Conservation (phyloP, 2,329 filamentous ascomycete genomes). For the Neonectria sp. region DNA sequence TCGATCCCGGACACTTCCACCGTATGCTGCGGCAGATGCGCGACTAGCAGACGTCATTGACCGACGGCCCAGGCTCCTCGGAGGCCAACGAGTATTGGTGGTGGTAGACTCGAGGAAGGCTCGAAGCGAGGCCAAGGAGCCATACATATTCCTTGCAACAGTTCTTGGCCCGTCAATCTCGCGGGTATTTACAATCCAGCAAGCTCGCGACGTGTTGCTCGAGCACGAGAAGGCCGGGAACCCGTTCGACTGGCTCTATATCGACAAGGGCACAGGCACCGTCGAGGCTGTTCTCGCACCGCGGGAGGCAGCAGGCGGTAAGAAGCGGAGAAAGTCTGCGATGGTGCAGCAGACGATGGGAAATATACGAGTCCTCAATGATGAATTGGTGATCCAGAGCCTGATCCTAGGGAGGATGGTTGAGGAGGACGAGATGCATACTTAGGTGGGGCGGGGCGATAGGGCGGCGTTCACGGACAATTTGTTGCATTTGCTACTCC, state of each 20-base stretch:
- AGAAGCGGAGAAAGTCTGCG: conserved; percentile 58
- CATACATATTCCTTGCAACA: conserved; percentile 85
- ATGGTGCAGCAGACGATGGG: conserved; percentile 54
- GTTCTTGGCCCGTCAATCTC: conserved; percentile 82
- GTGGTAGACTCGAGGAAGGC: conserved; percentile 73
- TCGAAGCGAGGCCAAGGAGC: conserved; percentile 74
- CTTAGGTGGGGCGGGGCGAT: conserved; percentile 11
- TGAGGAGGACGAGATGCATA: conserved; percentile 68
- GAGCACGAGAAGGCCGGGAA: conserved; percentile 63
- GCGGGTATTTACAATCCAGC: conserved; percentile 74
- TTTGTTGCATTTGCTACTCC: conserved; percentile 23
- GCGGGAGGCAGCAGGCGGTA: conserved; percentile 48
- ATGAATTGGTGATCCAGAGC: conserved; percentile 94
- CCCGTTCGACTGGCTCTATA: conserved; percentile 84
- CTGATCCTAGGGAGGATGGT: conserved; percentile 87
- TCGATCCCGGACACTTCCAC: conserved; percentile 78
- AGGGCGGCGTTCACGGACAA: conserved; percentile 36
- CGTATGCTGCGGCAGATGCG: conserved; percentile 72
- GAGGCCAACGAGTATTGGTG: conserved; percentile 77
- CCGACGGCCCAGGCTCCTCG: conserved; percentile 74
- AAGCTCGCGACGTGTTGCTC: conserved; percentile 73
- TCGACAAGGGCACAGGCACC: conserved; percentile 75
- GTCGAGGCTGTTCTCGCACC: conserved; percentile 64
- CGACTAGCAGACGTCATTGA: conserved; percentile 71
- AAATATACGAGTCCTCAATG: conserved; percentile 78